Conservation (phyloP, 2,329 filamentous ascomycete genomes). For the Xylariaceae sp. region DNA sequence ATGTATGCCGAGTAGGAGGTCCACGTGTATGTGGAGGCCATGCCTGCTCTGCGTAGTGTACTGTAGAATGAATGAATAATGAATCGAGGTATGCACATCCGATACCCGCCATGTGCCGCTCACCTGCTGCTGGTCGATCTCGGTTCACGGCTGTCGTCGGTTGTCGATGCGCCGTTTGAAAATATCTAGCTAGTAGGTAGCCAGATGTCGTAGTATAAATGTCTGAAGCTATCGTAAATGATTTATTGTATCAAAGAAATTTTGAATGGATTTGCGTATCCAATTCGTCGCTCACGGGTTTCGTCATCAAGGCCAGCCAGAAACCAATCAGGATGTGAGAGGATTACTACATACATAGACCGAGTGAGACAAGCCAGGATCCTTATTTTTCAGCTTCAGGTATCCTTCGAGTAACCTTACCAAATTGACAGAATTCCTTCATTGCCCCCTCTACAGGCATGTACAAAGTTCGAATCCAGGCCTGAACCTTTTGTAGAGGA, state of each 20-base stretch:
- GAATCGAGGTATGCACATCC: too few relatives aligned
- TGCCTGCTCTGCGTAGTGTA: too few relatives aligned
- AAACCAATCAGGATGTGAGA: constrained; percentile 14
- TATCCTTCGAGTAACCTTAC: constrained; percentile 10
- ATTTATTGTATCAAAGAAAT: too few relatives aligned
- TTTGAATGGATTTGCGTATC: too few relatives aligned
- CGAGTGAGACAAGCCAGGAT: constrained; percentile 13
- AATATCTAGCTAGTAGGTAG: not conserved
- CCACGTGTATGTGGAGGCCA: too few relatives aligned
- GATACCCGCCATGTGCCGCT: constrained; percentile 24
- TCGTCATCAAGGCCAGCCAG: not conserved
- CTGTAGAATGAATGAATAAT: too few relatives aligned
- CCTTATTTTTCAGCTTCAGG: not conserved
- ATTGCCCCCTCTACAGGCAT: too few relatives aligned
- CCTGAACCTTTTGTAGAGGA: too few relatives aligned
- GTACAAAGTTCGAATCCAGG: too few relatives aligned
- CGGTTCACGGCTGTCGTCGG: constrained; percentile 24
- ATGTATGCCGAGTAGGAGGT: too few relatives aligned
- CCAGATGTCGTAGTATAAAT: too few relatives aligned
- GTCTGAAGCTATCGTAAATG: too few relatives aligned
- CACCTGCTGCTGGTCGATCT: constrained; percentile 20
- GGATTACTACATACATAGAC: constrained; percentile 12
- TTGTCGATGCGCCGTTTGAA: constrained; percentile 10
- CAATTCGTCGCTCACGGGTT: constrained; percentile 4
- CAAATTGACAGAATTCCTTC: constrained; percentile 16